Base-by-base conservation (phyloP, 257 asterid species). In the Nicotiana obtusifolia region DNA sequence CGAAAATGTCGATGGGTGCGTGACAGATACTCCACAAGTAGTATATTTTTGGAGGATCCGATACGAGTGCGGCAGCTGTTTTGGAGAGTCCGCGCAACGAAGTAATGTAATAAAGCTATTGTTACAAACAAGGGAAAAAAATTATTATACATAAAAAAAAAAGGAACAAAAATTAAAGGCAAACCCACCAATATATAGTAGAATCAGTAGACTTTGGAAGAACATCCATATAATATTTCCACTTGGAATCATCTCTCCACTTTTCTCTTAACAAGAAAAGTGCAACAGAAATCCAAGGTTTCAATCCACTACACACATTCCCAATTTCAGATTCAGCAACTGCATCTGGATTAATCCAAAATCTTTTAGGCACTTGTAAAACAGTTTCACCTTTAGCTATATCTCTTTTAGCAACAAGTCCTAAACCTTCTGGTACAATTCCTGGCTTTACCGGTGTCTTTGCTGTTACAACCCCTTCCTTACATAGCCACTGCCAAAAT, bases 281-380 rank as follows among this genome's bases (percentile, higher is more conserved):
- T 79, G 98, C 93, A 83, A 96, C 97, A 20, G 92, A 69, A 79
- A 96, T 82, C 98, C 97, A 93, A 7, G 98, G 99, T 90, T 94
- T 93, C 86, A 94, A 83, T 6, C 90, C 97, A 77, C 92, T 87
- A 84, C 97, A 96, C 30, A 91, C 83, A 75, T 77, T 80, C 24
- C 97, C 98, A 37, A 96, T 94, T 84, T 90, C 98, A 1, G 99
- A 93, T 14, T 88, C 10, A 4, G 90, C 89, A 66, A 84, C 97
- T 33, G 95, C 88, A 71, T 94, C 97, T 8, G 92, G 92, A 69
- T 91, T 92, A 11, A 96, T 92, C 99, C 99, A 96, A 17, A 86
- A 85, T 86, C 86, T 94, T 89, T 77, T 96, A 20, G 99, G 98
- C 35, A 96, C 94, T 89, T 92, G 97, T 90, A 96, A 85, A 84